These are phyloP conservation scores for Bolboschoenus planiculmis DNA, from an alignment of 176 grass and related monocot species.

Conservation along the genomic window DNA sequence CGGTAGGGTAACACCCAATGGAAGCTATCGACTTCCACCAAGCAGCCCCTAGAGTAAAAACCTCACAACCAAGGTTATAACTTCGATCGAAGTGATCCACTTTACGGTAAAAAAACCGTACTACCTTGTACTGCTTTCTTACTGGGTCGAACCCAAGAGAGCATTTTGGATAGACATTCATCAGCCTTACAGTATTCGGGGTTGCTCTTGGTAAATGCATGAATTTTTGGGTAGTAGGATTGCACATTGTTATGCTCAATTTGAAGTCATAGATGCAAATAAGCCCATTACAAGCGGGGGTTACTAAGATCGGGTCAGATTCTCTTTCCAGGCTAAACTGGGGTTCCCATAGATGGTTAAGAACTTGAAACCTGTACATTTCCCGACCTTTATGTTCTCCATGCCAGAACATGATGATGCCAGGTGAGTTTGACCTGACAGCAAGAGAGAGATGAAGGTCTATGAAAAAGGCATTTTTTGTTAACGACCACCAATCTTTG, in stretches of 20 bases:
- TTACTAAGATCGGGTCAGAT: background rate
- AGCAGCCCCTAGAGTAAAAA: background rate
- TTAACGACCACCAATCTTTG: slow-evolving; percentile 25
- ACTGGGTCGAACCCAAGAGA: slow-evolving; percentile 10
- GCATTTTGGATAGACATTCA: slow-evolving; percentile 17
- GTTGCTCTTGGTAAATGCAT: slow-evolving; percentile 14
- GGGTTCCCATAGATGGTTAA: background rate
- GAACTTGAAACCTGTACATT: background rate
- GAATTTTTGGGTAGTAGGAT: slow-evolving; percentile 19
- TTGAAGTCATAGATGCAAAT: slow-evolving; percentile 23
- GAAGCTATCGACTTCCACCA: slow-evolving; percentile 15
- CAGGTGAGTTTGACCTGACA: background rate
- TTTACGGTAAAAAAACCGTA: slow-evolving; percentile 19
- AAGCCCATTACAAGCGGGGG: slow-evolving; percentile 21
- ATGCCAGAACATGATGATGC: slow-evolving; percentile 3
- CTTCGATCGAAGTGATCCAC: slow-evolving; percentile 19
- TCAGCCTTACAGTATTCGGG: background rate
- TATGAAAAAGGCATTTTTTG: slow-evolving; percentile 9
- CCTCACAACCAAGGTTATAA: slow-evolving; percentile 21
- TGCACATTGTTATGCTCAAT: background rate
- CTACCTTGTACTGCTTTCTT: slow-evolving; percentile 18
- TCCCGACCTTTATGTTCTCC: background rate
- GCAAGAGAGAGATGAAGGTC: slow-evolving; percentile 10
- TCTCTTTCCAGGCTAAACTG: slow-evolving; percentile 9
- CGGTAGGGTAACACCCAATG: slow-evolving; percentile 11